Percentiles rank a stretch among this genome's conserved stretches.
Evolutionary conservation across 352 stramenopile genomes (phyloP).

Genomic region (Blastocystis sp.): DNA sequence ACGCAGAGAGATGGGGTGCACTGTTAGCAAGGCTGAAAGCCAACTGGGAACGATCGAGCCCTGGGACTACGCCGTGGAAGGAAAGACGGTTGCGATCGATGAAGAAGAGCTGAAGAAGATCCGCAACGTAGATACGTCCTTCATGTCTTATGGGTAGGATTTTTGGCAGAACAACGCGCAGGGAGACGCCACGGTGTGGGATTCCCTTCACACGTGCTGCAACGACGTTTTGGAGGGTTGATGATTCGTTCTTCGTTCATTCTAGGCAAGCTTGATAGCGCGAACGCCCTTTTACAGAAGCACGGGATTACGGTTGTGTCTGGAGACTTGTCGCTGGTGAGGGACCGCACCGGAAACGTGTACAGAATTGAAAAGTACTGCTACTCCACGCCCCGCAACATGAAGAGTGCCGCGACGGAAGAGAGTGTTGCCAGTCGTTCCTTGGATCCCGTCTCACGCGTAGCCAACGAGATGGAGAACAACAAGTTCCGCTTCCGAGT

Average conservation of each 20-base stretch:
- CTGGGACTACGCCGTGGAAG: slow-evolving; percentile 30
- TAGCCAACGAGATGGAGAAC: neutral
- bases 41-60: slow-evolving; percentile 3
- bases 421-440: neutral
- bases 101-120: neutral
- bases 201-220: slow-evolving; percentile 20
- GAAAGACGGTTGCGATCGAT: neutral
- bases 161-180: slow-evolving; percentile 38
- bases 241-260: neutral
- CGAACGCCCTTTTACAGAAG: neutral
- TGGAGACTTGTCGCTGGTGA: slow-evolving; percentile 15
- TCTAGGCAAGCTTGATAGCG: slow-evolving; percentile 28
- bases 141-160: neutral
- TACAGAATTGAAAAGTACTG: slow-evolving; percentile 60
- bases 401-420: neutral
- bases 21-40: neutral
- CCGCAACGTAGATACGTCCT: neutral
- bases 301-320: slow-evolving; percentile 25
- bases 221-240: slow-evolving; percentile 5
- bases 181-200: slow-evolving; percentile 7
- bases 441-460: neutral
- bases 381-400: slow-evolving; percentile 30
- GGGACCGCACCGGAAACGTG: neutral
- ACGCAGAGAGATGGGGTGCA: slow-evolving; percentile 1
- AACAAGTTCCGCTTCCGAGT: slow-evolving; percentile 58